Evolutionary conservation across 1,139 yeast species (phyloP), one percentile per base, ranked within the genome.

Genomic region (Scheffersomyces insectosa): DNA sequence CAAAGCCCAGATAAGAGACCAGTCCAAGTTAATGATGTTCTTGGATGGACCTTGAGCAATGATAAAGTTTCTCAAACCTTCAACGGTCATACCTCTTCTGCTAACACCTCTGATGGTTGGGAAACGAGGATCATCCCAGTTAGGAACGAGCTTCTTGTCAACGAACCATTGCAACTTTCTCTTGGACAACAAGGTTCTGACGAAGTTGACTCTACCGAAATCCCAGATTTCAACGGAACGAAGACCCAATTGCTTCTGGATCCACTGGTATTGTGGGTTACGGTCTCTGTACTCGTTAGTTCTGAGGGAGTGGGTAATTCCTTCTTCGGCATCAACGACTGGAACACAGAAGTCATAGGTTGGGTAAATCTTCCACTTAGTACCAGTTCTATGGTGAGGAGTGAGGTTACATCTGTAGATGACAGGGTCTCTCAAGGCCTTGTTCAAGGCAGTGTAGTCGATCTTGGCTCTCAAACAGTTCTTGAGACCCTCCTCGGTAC

Each of bases 111-210:
- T 84, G 35, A 91, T 96, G 39, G 99, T 93, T 55, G 99, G 99
- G 90, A 93, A 93, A 68, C 99, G 82, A 58, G 99, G 98, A 70
- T 93, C 99, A 63, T 91, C 97, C 99, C 99, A 93, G 71, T 89
- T 90, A 31, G 79, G 60, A 47, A 93, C 99, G 56, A 84, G 77
- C 33, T 80, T 73, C 66, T 88, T 85, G 75, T 93, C 97, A 51
- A 93, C 98, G 68, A 93, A 89, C 97, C 97, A 91, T 75, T 93
- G 98, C 62, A 93, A 78, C 77, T 93, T 93, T 77, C 99, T 86
- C 84, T 93, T 93, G 48, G 97, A 88, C 51, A 93, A 76, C 62
- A 93, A 76, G 27, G 99, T 93, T 75, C 97, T 85, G 48, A 91
- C 89, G 62, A 93, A 91, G 79, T 91, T 93, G 62, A 93, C 91